These are phyloP conservation scores for Meyerozyma athensensis DNA, from an alignment of 1,139 yeast genomes.

Conservation along the genomic window DNA sequence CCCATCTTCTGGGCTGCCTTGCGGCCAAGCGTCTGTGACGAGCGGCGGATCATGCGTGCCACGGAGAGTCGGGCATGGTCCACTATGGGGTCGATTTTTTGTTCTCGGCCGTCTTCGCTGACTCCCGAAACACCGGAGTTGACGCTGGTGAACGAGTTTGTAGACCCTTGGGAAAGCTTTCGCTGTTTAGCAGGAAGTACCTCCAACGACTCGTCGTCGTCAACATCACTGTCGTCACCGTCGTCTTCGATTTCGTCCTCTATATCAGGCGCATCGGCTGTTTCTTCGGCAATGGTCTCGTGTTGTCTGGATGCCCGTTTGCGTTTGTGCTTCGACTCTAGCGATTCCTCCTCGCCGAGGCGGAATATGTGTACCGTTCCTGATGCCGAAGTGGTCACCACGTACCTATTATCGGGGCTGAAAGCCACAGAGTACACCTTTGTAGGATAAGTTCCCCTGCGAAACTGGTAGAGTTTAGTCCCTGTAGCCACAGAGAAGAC, in stretches of 20 bases:
- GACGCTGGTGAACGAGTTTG: constrained; percentile 34
- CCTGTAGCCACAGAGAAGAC: constrained; percentile 86
- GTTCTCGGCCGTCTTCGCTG: constrained; percentile 23
- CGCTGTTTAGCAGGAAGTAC: constrained; percentile 28
- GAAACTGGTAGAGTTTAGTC: constrained; percentile 76
- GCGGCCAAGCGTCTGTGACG: constrained; percentile 57
- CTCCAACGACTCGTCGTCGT: constrained; percentile 12
- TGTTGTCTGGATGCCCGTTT: constrained; percentile 21
- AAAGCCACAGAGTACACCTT: constrained; percentile 80
- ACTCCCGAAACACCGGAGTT: constrained; percentile 26
- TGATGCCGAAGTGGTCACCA: constrained; percentile 85
- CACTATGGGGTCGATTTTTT: constrained; percentile 55
- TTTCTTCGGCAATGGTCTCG: constrained; percentile 30
- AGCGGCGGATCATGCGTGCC: constrained; percentile 44
- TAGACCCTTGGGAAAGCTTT: constrained; percentile 38
- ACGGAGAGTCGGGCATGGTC: constrained; percentile 68
- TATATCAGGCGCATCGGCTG: background rate
- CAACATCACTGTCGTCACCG: constrained; percentile 5
- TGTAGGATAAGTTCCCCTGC: constrained; percentile 93
- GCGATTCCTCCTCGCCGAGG: constrained; percentile 56
- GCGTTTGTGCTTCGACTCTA: constrained; percentile 36
- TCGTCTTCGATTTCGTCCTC: constrained; percentile 8
- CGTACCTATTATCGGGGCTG: constrained; percentile 66
- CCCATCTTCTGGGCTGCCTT: constrained; percentile 90
- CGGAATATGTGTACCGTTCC: constrained; percentile 92